Evolutionary conservation across 2,329 filamentous ascomycete genomes (phyloP).

Genomic region (Diaporthe velutina): DNA sequence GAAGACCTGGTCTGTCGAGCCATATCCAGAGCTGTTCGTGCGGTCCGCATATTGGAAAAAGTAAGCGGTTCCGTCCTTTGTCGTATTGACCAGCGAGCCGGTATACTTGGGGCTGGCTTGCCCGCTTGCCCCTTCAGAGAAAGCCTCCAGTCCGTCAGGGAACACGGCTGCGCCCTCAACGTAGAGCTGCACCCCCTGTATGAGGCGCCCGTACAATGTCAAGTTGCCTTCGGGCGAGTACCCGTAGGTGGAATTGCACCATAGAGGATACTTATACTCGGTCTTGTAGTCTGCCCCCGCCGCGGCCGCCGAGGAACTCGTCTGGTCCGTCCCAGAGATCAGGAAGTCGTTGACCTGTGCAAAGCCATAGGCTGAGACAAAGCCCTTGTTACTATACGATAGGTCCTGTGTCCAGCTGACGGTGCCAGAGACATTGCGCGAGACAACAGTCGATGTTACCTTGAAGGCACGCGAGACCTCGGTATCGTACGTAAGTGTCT

Average conservation of each 20-base stretch:
- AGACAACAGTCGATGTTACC: constrained; percentile 64
- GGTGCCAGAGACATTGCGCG: constrained; percentile 52
- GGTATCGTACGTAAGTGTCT: constrained; percentile 71
- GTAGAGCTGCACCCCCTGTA: constrained; percentile 56
- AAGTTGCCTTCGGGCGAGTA: constrained; percentile 58
- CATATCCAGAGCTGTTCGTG: constrained; percentile 63
- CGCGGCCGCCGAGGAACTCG: constrained; percentile 25
- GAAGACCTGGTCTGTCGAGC: constrained; percentile 69
- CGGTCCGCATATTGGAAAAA: constrained; percentile 64
- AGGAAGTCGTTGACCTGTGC: constrained; percentile 58
- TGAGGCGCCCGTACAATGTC: constrained; percentile 57
- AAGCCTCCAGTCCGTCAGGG: constrained; percentile 72
- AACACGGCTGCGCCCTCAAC: constrained; percentile 59
- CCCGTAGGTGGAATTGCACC: constrained; percentile 65
- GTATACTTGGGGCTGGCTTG: constrained; percentile 37
- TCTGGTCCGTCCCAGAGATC: constrained; percentile 47
- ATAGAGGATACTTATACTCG: constrained; percentile 71
- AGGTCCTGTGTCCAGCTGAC: constrained; percentile 72
- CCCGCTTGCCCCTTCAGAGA: constrained; percentile 51
- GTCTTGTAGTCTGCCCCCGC: constrained; percentile 47
- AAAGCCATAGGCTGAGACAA: constrained; percentile 52
- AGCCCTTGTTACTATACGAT: constrained; percentile 65
- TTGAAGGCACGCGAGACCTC: constrained; percentile 67
- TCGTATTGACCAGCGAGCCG: constrained; percentile 61
- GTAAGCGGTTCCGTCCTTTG: constrained; percentile 68